Percentiles rank a stretch among this genome's conserved stretches.
These are phyloP conservation scores for Wickerhamomyces strasburgensis DNA, from an alignment of 805 yeast species.

Conservation along the genomic window DNA sequence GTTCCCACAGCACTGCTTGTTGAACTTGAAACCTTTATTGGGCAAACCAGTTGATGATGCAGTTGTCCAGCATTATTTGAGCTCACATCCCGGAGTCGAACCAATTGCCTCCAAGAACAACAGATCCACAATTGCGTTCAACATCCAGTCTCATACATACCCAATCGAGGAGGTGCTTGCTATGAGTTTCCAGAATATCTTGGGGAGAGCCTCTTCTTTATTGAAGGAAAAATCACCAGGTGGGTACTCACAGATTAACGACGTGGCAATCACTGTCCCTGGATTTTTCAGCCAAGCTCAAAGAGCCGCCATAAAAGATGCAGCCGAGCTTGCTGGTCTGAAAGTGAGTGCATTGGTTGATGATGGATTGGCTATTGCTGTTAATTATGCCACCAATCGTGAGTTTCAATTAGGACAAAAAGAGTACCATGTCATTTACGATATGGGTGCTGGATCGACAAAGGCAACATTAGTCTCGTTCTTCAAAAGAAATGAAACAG, in stretches of 20 bases:
- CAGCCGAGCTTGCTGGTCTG: conserved; percentile 65
- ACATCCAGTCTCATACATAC: conserved; percentile 42
- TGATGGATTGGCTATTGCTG: conserved; percentile 90
- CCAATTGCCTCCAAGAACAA: conserved; percentile 35
- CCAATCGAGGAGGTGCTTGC: conserved; percentile 79
- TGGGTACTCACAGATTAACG: conserved; percentile 48
- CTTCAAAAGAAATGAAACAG: conserved; percentile 37
- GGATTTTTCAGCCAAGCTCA: conserved; percentile 60
- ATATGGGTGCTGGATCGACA: conserved; percentile 91
- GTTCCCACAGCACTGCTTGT: conserved; percentile 64
- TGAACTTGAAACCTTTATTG: conserved; percentile 64
- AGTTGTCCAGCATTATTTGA: conserved; percentile 41
- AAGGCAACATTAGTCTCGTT: conserved; percentile 79
- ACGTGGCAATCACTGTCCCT: conserved; percentile 75
- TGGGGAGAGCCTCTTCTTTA: conserved; percentile 55
- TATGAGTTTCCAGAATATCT: conserved; percentile 70
- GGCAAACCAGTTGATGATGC: conserved; percentile 55
- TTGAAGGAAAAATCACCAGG: conserved; percentile 50
- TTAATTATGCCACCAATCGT: conserved; percentile 66
- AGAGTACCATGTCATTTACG: conserved; percentile 70
- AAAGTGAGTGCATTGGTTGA: conserved; percentile 66
- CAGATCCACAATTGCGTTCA: conserved; percentile 55
- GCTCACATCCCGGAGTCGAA: conserved; percentile 57
- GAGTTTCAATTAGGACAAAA: conserved; percentile 36
- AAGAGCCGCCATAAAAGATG: conserved; percentile 66